phyloP scores from a whole-genome alignment of 2,329 filamentous ascomycete genomes.

The Aspergillus japonicus region DNA sequence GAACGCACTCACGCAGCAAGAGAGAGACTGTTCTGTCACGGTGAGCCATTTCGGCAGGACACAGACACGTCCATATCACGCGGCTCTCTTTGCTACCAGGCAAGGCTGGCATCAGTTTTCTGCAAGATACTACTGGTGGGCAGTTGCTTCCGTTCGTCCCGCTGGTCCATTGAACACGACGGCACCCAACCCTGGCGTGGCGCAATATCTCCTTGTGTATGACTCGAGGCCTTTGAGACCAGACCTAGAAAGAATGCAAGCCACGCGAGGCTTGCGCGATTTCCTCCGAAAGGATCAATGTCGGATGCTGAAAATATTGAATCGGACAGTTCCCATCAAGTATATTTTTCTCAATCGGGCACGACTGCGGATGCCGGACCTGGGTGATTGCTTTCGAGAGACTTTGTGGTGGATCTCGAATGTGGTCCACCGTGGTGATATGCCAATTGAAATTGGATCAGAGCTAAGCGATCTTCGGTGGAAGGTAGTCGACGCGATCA shows the following conservation, averaged over 20 bases:
- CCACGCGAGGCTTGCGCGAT: neutral
- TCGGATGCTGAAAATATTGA: neutral
- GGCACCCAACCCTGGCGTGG: neutral
- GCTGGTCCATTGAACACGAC: neutral
- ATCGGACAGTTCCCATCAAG: neutral
- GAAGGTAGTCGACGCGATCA: neutral
- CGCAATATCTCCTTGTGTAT: neutral
- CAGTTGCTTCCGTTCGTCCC: neutral
- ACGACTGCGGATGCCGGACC: neutral
- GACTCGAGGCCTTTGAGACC: neutral
- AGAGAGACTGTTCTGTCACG: too few relatives aligned
- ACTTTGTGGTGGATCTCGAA: neutral
- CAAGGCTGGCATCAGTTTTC: neutral
- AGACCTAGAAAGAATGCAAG: neutral
- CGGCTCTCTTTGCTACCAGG: neutral
- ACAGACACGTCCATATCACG: neutral
- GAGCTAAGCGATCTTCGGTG: neutral
- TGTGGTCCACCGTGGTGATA: neutral
- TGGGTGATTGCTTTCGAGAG: neutral
- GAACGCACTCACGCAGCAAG: too few relatives aligned
- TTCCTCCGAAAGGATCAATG: neutral
- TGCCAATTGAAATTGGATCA: neutral
- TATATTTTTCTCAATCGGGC: neutral
- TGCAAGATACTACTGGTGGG: neutral
- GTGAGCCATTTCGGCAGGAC: too few relatives aligned